These are phyloP conservation scores for Pseudocercospora fuligena DNA, from an alignment of 2,329 filamentous ascomycete genomes.

Conservation along the genomic window DNA sequence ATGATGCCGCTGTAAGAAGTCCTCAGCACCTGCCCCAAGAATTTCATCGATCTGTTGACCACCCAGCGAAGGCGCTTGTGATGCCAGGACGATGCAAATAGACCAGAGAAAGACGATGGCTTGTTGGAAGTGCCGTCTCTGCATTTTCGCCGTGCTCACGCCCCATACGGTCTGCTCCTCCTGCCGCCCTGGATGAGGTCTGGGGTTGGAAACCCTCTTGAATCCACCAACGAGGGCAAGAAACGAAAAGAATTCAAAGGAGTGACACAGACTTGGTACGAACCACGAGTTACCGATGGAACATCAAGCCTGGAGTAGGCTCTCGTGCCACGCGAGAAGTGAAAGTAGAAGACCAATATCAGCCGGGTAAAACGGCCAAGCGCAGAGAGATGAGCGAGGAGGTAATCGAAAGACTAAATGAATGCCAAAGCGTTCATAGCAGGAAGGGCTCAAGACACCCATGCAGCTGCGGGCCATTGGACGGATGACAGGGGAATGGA, in stretches of 20 bases:
- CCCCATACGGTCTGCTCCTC: background rate
- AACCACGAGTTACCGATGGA: background rate
- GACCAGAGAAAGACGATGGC: background rate
- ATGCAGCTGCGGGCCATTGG: constrained; percentile 1
- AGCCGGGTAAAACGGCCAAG: background rate
- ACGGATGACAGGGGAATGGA: constrained; percentile 6
- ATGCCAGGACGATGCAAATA: background rate
- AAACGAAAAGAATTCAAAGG: background rate
- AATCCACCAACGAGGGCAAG: background rate
- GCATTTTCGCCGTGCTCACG: background rate
- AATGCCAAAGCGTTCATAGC: background rate
- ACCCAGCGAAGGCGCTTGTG: background rate
- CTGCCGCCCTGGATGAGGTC: background rate
- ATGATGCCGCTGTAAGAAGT: background rate
- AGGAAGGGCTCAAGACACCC: constrained; percentile 5
- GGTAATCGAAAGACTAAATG: constrained; percentile 4
- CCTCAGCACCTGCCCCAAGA: background rate
- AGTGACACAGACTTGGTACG: background rate
- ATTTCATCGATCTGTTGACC: background rate
- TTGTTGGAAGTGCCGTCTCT: background rate
- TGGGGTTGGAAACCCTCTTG: background rate
- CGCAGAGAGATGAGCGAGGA: constrained; percentile 4
- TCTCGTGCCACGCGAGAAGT: background rate
- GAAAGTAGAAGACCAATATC: background rate
- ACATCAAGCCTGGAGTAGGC: background rate